phyloP scores from a whole-genome alignment of 2,329 filamentous ascomycete species.

The Monilinia laxa region DNA sequence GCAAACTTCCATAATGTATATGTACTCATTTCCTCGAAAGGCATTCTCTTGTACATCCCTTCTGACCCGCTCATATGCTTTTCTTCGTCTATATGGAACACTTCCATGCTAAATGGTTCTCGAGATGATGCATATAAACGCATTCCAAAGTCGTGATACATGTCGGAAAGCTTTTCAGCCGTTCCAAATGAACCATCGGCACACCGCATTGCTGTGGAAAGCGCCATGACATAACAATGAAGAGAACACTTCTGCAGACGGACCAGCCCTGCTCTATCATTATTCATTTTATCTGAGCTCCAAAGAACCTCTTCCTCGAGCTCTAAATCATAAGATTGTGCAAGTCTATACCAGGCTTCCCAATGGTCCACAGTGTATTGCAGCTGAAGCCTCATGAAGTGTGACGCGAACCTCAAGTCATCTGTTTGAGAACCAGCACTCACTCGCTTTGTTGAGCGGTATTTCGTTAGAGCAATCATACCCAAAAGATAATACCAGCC shows the following conservation, averaged over 20 bases:
- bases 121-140: slow-evolving; percentile 68
- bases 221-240: slow-evolving; percentile 60
- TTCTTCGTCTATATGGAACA: slow-evolving; percentile 61
- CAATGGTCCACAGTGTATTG: slow-evolving; percentile 42
- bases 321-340: slow-evolving; percentile 44
- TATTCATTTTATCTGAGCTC: slow-evolving; percentile 45
- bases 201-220: slow-evolving; percentile 58
- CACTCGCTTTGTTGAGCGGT: slow-evolving; percentile 47
- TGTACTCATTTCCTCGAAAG: slow-evolving; percentile 56
- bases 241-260: slow-evolving; percentile 41
- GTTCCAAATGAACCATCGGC: slow-evolving; percentile 55
- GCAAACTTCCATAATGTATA: slow-evolving; percentile 67
- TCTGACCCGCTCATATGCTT: slow-evolving; percentile 57
- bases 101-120: slow-evolving; percentile 66
- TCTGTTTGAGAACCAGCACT: slow-evolving; percentile 42
- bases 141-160: slow-evolving; percentile 68
- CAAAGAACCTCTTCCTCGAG: slow-evolving; percentile 45
- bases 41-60: slow-evolving; percentile 56
- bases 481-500: slow-evolving; percentile 93
- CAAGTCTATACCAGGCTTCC: slow-evolving; percentile 46
- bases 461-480: slow-evolving; percentile 84
- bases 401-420: slow-evolving; percentile 42
- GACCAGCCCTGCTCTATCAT: slow-evolving; percentile 41
- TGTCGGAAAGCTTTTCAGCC: slow-evolving; percentile 57
- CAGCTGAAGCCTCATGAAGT: slow-evolving; percentile 43